Percentiles rank a stretch among this genome's conserved stretches.
Evolutionary conservation across 2,329 filamentous ascomycete genomes (phyloP).

Genomic region (Aspergillus glaucus): DNA sequence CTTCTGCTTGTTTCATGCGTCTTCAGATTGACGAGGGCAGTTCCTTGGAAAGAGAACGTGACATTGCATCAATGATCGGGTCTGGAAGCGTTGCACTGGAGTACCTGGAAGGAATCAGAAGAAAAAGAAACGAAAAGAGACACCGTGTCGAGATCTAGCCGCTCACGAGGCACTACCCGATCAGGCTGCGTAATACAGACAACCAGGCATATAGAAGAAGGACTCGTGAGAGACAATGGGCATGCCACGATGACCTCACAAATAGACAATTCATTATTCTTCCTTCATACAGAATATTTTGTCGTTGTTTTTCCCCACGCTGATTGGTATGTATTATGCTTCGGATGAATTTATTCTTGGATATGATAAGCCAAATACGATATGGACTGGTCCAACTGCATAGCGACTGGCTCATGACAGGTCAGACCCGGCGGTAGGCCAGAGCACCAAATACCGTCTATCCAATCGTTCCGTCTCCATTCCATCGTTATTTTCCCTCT

Average conservation of each 20-base stretch:
- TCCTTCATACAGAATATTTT: neutral
- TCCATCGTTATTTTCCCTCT: no score
- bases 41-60: conserved; percentile 6
- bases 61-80: conserved; percentile 5
- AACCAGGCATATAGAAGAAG: neutral
- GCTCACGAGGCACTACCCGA: no score
- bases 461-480: no score
- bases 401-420: conserved; percentile 25
- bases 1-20: conserved; percentile 8
- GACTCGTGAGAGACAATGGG: neutral
- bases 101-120: neutral
- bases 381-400: conserved; percentile 1
- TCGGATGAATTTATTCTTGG: conserved; percentile 5
- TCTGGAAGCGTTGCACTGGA: neutral
- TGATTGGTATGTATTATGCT: neutral
- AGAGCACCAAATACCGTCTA: neutral
- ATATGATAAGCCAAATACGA: conserved; percentile 2
- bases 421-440: conserved; percentile 15
- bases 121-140: neutral
- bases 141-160: conserved; percentile 4
- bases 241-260: neutral
- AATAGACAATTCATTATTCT: neutral
- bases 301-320: neutral
- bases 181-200: no score
- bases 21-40: conserved; percentile 3